These are phyloP conservation scores for Phialophora verrucosa DNA, from an alignment of 2,329 filamentous ascomycete genomes.

Conservation along the genomic window DNA sequence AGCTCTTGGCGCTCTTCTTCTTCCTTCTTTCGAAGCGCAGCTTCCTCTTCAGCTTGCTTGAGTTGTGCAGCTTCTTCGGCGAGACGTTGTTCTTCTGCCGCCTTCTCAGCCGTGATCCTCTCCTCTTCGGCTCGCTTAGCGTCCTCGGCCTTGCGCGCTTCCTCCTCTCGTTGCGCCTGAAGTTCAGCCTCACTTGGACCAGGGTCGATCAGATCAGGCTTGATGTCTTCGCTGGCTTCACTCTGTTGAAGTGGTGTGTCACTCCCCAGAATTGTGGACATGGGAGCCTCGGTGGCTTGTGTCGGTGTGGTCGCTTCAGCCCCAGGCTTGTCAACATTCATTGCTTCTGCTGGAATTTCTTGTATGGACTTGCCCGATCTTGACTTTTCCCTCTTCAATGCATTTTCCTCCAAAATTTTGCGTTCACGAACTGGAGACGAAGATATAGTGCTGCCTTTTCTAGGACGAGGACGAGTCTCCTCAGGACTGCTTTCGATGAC, in stretches of 20 bases:
- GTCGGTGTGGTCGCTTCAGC: conserved; percentile 3
- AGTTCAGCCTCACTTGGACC: conserved; percentile 32
- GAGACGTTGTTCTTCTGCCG: conserved; percentile 47
- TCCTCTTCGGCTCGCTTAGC: conserved; percentile 34
- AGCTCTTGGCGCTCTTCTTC: conserved; percentile 51
- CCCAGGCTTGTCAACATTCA: conserved; percentile 22
- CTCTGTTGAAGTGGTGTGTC: conserved; percentile 36
- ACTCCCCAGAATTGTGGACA: background rate
- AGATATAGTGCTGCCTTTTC: conserved; percentile 25
- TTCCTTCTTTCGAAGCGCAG: conserved; percentile 49
- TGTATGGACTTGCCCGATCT: background rate
- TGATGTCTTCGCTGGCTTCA: conserved; percentile 36
- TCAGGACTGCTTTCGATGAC: conserved; percentile 50
- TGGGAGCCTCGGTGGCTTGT: conserved; percentile 7
- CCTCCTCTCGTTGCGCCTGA: conserved; percentile 3
- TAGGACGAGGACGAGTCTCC: conserved; percentile 37
- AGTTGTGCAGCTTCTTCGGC: conserved; percentile 44
- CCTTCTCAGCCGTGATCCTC: conserved; percentile 40
- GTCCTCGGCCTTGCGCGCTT: conserved; percentile 33
- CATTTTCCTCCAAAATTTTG: conserved; percentile 16
- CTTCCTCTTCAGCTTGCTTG: conserved; percentile 51
- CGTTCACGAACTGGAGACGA: conserved; percentile 15
- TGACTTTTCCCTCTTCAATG: background rate
- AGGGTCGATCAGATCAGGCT: conserved; percentile 34
- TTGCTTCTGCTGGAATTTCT: background rate